Conservation (phyloP, 2,329 filamentous ascomycete species). For the Boeremia exigua region DNA sequence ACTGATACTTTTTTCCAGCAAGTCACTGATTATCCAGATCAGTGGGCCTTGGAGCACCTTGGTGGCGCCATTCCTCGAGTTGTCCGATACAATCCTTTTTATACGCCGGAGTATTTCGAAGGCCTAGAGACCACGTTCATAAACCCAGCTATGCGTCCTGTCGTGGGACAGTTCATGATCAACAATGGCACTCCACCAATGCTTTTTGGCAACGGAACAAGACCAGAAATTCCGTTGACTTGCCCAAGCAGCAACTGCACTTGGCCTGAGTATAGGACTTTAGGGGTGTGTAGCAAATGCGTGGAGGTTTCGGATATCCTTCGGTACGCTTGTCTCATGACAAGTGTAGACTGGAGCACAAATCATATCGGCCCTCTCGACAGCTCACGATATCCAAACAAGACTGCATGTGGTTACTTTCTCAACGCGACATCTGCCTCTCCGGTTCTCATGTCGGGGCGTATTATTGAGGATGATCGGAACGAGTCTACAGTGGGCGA, state of each 20-base stretch:
- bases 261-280: conserved; percentile 33
- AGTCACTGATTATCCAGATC: conserved; percentile 15
- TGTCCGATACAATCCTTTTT: conserved; percentile 9
- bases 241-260: conserved; percentile 40
- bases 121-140: too few relatives aligned
- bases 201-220: conserved; percentile 25
- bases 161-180: too few relatives aligned
- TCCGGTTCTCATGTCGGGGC: too few relatives aligned
- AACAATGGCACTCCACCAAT: conserved; percentile 19
- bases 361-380: too few relatives aligned
- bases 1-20: conserved; percentile 43
- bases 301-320: conserved; percentile 23
- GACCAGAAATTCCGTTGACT: conserved; percentile 32
- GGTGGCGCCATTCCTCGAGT: neutral
- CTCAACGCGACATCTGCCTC: too few relatives aligned
- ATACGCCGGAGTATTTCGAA: neutral
- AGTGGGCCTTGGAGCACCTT: conserved; percentile 3
- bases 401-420: too few relatives aligned
- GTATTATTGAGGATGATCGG: too few relatives aligned
- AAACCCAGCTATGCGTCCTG: too few relatives aligned
- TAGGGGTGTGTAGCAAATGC: conserved; percentile 36
- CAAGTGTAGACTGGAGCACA: too few relatives aligned
- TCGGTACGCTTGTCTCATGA: too few relatives aligned
- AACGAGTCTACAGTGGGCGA: too few relatives aligned
- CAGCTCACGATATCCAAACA: too few relatives aligned